These are phyloP conservation scores for Fusarium clavum DNA, from an alignment of 2,329 filamentous ascomycete species.

Conservation along the genomic window DNA sequence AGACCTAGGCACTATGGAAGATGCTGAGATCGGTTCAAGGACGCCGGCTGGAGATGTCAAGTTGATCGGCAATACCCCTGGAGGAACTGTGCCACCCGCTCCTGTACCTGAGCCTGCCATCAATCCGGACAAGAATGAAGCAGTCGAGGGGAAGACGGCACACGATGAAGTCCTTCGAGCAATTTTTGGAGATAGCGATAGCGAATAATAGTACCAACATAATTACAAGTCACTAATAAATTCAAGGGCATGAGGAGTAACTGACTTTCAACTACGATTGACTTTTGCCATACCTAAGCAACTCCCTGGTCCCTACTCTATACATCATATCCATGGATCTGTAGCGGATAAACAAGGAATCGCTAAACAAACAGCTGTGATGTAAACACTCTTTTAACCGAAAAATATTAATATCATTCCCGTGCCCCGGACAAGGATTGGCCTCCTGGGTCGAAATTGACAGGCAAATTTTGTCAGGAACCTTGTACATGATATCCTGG, in stretches of 20 bases:
- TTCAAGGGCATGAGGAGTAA: neutral
- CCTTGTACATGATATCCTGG: neutral
- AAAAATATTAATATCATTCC: slow-evolving; percentile 1
- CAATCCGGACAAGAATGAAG: slow-evolving; percentile 76
- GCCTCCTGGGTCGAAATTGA: neutral
- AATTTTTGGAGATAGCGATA: slow-evolving; percentile 91
- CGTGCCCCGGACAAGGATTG: neutral
- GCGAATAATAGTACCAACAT: slow-evolving; percentile 59
- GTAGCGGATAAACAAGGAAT: neutral
- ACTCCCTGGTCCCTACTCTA: neutral
- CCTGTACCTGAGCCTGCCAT: slow-evolving; percentile 49
- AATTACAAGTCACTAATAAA: neutral
- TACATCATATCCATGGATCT: neutral
- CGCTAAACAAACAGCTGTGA: neutral
- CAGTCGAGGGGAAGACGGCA: slow-evolving; percentile 76
- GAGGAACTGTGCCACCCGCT: slow-evolving; percentile 1
- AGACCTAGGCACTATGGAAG: slow-evolving; percentile 29
- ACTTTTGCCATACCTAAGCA: neutral
- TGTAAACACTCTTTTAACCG: slow-evolving; percentile 3
- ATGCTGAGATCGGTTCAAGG: slow-evolving; percentile 6
- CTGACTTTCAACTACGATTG: neutral
- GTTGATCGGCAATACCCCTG: slow-evolving; percentile 27
- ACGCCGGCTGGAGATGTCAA: slow-evolving; percentile 16
- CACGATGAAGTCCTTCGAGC: slow-evolving; percentile 87
- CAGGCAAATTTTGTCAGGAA: neutral